Base-by-base conservation (phyloP, 768 basidiomycete species). In the Dioszegia aurantiaca region DNA sequence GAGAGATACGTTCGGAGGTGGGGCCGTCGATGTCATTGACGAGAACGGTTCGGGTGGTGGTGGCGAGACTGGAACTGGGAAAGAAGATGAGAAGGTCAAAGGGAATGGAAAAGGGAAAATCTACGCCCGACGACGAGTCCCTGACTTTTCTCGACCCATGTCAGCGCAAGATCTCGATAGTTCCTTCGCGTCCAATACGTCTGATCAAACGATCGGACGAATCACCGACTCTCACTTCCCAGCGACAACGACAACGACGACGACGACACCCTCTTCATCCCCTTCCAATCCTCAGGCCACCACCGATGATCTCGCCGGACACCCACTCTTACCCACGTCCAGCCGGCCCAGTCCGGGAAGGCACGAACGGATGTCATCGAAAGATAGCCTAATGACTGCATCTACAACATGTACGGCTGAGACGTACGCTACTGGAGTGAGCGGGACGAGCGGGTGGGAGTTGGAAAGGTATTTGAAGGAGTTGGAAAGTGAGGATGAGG, bases 401-500 rank as follows among this genome's bases (percentile, higher is more conserved):
- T 36, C 23, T 19, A 53, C 51, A 9, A 24, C 6, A 19, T 17
- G 36, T 36, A 53, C 51, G 24, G 51, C 11, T 6, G 14, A 30
- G 24, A 47, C 46, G 30, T 17, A 9, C 10, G n/a, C 23, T 16
- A 48, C 16, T 10, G 47, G 47, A 14, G 31, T 48, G 11, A 31
- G 33, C 11, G 48, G 48, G 36, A 37, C 30, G 48, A 46, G 51
- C 23, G 60, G 41, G 30, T 62, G 60, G 60, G 60, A 62, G 37
- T 49, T 62, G 42, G 56, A 62, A 30, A 40, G 48, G 56, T 62
- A 53, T 54, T 49, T 62, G 31, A 49, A 30, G 48, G 49, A 62
- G 11, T 21, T 52, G 33, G 60, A 62, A 39, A 45, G 48, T 21
- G 60, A 42, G 6, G 60, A 56, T 44, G 44, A 43, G 19, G 12